Conservation (phyloP, 2,329 filamentous ascomycete species). For the Macrophomina pseudophaseolina region DNA sequence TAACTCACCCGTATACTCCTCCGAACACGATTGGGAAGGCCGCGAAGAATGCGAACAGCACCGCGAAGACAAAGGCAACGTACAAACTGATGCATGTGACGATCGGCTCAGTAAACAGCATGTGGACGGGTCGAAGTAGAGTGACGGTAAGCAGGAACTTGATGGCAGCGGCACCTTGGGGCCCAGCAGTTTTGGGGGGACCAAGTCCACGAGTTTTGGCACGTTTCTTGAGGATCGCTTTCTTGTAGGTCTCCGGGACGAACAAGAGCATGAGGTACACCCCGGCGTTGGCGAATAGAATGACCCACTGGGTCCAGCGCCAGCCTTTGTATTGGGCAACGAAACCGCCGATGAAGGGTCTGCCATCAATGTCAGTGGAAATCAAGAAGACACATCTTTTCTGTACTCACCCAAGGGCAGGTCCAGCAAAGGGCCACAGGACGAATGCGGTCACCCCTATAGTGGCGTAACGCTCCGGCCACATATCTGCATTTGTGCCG, state of each 20-base stretch:
- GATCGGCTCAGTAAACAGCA: slow-evolving; percentile 37
- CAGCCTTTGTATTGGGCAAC: slow-evolving; percentile 44
- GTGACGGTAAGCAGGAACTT: slow-evolving; percentile 45
- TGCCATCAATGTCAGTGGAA: background rate
- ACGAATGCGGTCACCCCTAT: slow-evolving; percentile 44
- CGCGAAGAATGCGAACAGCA: slow-evolving; percentile 37
- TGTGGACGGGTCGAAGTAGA: slow-evolving; percentile 57
- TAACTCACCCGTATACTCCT: slow-evolving; percentile 35
- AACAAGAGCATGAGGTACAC: slow-evolving; percentile 40
- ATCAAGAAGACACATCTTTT: background rate
- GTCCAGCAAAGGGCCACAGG: slow-evolving; percentile 49
- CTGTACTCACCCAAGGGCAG: slow-evolving; percentile 39
- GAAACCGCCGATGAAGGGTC: slow-evolving; percentile 48
- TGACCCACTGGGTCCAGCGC: slow-evolving; percentile 47
- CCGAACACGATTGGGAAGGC: slow-evolving; percentile 35
- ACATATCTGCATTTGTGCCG: slow-evolving; percentile 50
- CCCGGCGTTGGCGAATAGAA: slow-evolving; percentile 29
- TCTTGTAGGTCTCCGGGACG: slow-evolving; percentile 59
- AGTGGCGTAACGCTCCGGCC: slow-evolving; percentile 39
- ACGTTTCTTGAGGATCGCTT: slow-evolving; percentile 47
- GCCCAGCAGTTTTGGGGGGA: slow-evolving; percentile 22
- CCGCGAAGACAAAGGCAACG: slow-evolving; percentile 34
- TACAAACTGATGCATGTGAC: slow-evolving; percentile 32
- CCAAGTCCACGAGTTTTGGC: slow-evolving; percentile 33
- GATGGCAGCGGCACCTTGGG: slow-evolving; percentile 29